These are phyloP conservation scores for Cladosporium sp. DNA, from an alignment of 2,329 filamentous ascomycete genomes.

Conservation along the genomic window DNA sequence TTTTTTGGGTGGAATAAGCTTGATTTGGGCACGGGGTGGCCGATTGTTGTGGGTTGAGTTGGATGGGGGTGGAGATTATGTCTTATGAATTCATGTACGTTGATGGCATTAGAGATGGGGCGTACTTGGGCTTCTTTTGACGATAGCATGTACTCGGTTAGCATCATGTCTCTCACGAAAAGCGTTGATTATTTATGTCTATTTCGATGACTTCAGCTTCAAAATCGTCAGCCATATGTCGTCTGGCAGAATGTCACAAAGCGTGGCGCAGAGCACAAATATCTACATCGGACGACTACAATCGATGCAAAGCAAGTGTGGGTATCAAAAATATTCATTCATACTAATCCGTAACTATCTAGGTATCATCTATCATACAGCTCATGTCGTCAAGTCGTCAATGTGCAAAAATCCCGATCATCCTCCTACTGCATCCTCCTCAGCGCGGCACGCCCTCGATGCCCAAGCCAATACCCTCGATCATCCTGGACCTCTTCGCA, in stretches of 20 bases:
- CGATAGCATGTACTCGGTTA: background rate
- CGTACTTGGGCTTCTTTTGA: background rate
- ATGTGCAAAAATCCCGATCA: background rate
- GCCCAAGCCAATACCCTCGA: slow-evolving; percentile 56
- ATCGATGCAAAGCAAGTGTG: background rate
- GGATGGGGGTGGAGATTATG: background rate
- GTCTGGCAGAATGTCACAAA: too few relatives aligned
- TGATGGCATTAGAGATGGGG: background rate
- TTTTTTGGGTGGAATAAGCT: slow-evolving; percentile 30
- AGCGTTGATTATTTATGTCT: background rate
- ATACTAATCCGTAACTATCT: slow-evolving; percentile 9
- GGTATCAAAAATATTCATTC: background rate
- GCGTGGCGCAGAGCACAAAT: background rate
- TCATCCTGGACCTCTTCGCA: slow-evolving; percentile 53
- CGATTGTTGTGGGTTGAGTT: slow-evolving; percentile 20
- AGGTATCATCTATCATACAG: background rate
- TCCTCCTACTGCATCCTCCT: background rate
- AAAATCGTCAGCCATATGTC: background rate
- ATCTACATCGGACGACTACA: background rate
- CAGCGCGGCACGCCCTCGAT: slow-evolving; percentile 40
- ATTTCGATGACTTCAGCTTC: background rate
- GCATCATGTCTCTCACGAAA: background rate
- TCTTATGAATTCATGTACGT: background rate
- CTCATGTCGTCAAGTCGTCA: background rate
- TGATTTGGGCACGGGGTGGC: slow-evolving; percentile 27